These are phyloP conservation scores for Xerophyta viscosa DNA, from an alignment of 106 monocot genomes.

Conservation along the genomic window DNA sequence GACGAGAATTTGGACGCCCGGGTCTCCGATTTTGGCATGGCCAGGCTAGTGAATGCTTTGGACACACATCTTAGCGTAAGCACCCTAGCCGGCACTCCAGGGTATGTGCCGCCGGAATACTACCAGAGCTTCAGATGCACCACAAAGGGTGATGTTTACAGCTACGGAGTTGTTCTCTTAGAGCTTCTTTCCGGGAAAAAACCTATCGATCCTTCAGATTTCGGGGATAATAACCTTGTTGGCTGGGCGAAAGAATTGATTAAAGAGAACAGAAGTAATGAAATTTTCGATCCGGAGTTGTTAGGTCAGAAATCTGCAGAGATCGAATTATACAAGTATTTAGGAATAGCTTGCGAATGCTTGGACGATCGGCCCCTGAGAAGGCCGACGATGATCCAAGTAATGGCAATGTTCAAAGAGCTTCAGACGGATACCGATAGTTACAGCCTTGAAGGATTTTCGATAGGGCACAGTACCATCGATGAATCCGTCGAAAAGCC, in stretches of 20 bases:
- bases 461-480: conserved; percentile 20
- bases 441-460: conserved; percentile 48
- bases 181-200: conserved; percentile 71
- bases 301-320: conserved; percentile 9
- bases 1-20: conserved; percentile 57
- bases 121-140: conserved; percentile 92
- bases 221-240: conserved; percentile 79
- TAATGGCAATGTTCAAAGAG: conserved; percentile 73
- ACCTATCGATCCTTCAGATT: conserved; percentile 52
- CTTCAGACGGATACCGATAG: conserved; percentile 48
- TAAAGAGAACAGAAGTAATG: conserved; percentile 39
- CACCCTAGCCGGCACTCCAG: conserved; percentile 73
- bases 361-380: conserved; percentile 55
- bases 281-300: conserved; percentile 55
- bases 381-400: conserved; percentile 81
- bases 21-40: conserved; percentile 88
- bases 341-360: conserved; percentile 67
- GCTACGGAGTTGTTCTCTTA: conserved; percentile 71
- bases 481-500: conserved; percentile 45
- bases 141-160: conserved; percentile 76
- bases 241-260: conserved; percentile 74
- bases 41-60: conserved; percentile 52
- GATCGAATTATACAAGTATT: conserved; percentile 39
- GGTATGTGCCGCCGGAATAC: conserved; percentile 93
- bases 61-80: conserved; percentile 84